phyloP scores from a whole-genome alignment of 1,284 basidiomycete species.

The Naganishia sp. region DNA sequence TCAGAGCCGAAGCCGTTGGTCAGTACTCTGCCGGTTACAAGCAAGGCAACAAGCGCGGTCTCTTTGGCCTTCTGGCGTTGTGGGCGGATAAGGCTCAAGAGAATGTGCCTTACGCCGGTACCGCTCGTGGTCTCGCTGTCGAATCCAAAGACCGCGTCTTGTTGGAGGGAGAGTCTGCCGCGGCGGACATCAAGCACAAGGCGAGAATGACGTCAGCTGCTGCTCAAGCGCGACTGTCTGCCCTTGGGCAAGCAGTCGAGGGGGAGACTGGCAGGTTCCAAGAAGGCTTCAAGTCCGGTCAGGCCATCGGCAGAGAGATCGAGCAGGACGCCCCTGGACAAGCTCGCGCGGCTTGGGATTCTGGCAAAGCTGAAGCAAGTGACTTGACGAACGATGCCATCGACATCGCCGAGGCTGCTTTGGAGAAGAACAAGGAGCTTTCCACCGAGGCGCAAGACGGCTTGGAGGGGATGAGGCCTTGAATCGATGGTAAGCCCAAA shows the following conservation, averaged over 20 bases:
- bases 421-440: conserved; percentile 21
- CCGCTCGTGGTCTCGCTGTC: conserved; percentile 5
- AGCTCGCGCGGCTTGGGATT: conserved; percentile 13
- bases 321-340: conserved; percentile 19
- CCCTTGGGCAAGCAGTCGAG: conserved; percentile 6
- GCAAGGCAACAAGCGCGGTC: conserved; percentile 23
- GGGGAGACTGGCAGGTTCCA: conserved; percentile 10
- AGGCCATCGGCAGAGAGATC: conserved; percentile 6
- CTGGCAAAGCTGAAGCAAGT: conserved; percentile 7
- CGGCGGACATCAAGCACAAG: conserved; percentile 18
- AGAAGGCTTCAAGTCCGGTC: conserved; percentile 18
- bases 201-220: conserved; percentile 10
- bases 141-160: conserved; percentile 1
- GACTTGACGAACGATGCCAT: conserved; percentile 26
- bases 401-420: conserved; percentile 9
- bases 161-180: conserved; percentile 10
- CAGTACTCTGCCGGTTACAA: conserved; percentile 18
- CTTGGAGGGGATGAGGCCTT: conserved; percentile 20
- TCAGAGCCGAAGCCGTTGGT: conserved; percentile 14
- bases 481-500: background rate
- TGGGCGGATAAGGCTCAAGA: conserved; percentile 21
- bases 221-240: conserved; percentile 11
- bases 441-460: conserved; percentile 19
- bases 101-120: conserved; percentile 16
- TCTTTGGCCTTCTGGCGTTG: conserved; percentile 16